A percentile compares a stretch with the other conserved stretches of the same genome.
phyloP scores from a whole-genome alignment of 139 green algal species.

The Tetradesmus lagerheimii region DNA sequence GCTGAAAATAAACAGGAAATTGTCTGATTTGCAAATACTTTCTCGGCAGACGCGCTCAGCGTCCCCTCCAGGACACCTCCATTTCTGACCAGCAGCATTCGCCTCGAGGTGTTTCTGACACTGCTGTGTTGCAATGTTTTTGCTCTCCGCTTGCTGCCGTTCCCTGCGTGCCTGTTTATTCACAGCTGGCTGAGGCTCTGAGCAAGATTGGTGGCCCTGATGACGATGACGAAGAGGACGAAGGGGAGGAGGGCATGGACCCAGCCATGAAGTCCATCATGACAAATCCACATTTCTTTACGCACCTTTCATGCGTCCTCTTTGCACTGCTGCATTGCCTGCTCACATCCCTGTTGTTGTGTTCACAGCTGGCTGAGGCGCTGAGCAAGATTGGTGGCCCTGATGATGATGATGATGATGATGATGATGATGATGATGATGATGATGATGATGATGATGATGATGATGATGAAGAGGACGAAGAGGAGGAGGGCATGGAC shows the following conservation, averaged over 20 bases:
- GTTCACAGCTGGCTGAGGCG: background rate
- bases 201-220: background rate
- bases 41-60: no score
- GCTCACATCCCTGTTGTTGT: background rate
- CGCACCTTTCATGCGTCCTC: no score
- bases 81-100: no score
- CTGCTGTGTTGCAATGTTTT: no score
- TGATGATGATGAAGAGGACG: background rate
- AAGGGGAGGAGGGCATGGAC: conserved; percentile 1
- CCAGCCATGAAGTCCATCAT: background rate
- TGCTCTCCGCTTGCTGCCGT: no score
- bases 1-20: no score
- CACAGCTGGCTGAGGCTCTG: background rate
- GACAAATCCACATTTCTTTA: no score
- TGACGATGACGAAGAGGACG: background rate
- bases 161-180: background rate
- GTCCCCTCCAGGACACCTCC: no score
- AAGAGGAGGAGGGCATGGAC: conserved; percentile 9
- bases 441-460: background rate
- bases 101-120: no score
- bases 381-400: background rate
- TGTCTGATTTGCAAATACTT: no score
- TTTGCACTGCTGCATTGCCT: background rate
- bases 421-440: no score
- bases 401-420: no score